Conservation (phyloP, 2,329 filamentous ascomycete genomes). For the Claviceps africana region DNA sequence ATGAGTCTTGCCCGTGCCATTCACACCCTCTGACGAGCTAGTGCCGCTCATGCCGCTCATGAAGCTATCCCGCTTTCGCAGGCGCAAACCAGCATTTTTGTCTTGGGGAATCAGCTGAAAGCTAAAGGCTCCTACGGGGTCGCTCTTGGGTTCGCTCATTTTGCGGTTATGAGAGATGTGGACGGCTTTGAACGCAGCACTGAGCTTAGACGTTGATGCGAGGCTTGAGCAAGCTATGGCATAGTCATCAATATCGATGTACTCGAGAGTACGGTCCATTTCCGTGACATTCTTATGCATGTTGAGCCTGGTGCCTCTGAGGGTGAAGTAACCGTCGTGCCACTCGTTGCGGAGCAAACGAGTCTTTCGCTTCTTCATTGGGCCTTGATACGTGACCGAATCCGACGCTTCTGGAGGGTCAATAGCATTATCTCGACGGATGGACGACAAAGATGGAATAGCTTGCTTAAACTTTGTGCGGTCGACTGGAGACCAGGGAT, state of each 20-base stretch:
- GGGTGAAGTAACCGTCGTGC: conserved; percentile 82
- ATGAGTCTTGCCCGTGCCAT: conserved; percentile 67
- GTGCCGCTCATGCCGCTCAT: conserved; percentile 18
- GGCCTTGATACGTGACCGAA: conserved; percentile 61
- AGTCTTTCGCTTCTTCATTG: conserved; percentile 89
- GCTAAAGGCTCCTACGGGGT: conserved; percentile 55
- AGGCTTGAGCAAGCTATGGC: conserved; percentile 71
- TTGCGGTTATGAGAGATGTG: conserved; percentile 42
- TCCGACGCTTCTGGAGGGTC: conserved; percentile 22
- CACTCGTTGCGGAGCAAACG: conserved; percentile 84
- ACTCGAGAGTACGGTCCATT: conserved; percentile 51
- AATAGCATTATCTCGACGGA: conserved; percentile 12
- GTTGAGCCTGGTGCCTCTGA: conserved; percentile 59
- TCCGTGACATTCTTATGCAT: conserved; percentile 54
- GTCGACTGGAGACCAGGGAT: conserved; percentile 41
- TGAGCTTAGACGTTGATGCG: conserved; percentile 65
- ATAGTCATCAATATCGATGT: conserved; percentile 80
- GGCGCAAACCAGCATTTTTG: conserved; percentile 32
- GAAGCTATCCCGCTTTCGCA: conserved; percentile 40
- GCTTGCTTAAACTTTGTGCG: conserved; percentile 31
- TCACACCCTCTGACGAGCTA: conserved; percentile 30
- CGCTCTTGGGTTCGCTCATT: conserved; percentile 42
- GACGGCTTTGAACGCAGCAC: conserved; percentile 74
- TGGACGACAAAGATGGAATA: conserved; percentile 23
- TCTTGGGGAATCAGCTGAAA: conserved; percentile 74